Percentiles rank a stretch among this genome's conserved stretches.
These are phyloP conservation scores for Mortierella sp. DNA, from an alignment of 371 early-diverging fungal genomes.

Conservation along the genomic window DNA sequence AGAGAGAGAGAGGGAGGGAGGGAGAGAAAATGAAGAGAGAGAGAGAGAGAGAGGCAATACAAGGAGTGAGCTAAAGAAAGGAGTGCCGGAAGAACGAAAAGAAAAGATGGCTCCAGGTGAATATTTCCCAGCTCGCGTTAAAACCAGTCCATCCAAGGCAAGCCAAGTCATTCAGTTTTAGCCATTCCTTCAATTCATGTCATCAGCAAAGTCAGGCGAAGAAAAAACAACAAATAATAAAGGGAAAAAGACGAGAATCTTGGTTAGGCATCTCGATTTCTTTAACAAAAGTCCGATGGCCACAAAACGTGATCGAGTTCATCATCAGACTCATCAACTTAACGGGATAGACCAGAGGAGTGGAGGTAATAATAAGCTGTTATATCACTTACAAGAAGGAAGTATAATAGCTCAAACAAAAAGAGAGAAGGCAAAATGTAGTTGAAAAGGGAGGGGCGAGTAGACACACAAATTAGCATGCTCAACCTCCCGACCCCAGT, in stretches of 20 bases:
- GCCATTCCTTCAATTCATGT: neutral
- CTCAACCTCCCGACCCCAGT: neutral
- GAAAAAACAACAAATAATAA: neutral
- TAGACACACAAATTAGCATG: neutral
- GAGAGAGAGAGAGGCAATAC: neutral
- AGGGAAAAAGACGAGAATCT: neutral
- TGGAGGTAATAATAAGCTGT: too few species aligned
- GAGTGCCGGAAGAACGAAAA: constrained; percentile 6
- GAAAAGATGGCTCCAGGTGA: neutral
- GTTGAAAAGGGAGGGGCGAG: neutral
- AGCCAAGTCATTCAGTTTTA: neutral
- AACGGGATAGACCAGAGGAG: neutral
- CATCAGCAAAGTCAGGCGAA: neutral
- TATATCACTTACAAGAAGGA: neutral
- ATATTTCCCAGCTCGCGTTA: neutral
- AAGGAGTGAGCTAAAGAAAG: constrained; percentile 7
- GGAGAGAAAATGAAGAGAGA: neutral
- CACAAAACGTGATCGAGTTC: neutral
- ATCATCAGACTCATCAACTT: neutral
- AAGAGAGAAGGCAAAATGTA: neutral
- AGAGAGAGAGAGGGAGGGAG: neutral
- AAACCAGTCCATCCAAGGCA: neutral
- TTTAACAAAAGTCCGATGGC: neutral
- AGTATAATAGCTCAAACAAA: neutral
- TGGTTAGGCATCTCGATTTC: neutral